Percentiles rank a stretch among this genome's conserved stretches.
These are phyloP conservation scores for Quercus lobata DNA, from an alignment of 331 rosid genomes.

Conservation along the genomic window DNA sequence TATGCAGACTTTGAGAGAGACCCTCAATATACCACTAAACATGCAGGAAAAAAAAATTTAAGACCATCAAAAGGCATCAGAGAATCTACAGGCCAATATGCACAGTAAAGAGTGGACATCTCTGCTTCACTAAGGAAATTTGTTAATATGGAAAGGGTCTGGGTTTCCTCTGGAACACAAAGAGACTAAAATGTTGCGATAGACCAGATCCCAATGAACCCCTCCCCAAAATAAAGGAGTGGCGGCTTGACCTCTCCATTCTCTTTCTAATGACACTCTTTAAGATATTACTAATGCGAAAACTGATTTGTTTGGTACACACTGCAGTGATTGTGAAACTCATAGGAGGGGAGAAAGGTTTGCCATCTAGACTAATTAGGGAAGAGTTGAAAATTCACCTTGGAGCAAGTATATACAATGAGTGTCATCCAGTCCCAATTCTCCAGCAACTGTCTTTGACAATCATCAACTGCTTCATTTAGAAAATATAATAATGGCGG, in stretches of 20 bases:
- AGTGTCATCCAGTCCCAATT: slow-evolving; percentile 96
- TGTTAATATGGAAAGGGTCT: background rate
- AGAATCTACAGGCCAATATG: background rate
- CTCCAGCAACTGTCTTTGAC: slow-evolving; percentile 41
- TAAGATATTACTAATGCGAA: background rate
- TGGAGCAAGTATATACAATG: slow-evolving; percentile 64
- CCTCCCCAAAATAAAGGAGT: background rate
- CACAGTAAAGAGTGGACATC: background rate
- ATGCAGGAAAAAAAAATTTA: background rate
- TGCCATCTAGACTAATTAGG: slow-evolving; percentile 4
- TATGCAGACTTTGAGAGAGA: background rate
- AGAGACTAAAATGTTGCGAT: background rate
- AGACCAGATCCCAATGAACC: background rate
- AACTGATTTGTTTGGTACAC: background rate
- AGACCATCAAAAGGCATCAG: background rate
- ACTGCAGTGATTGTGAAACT: background rate
- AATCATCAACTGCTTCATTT: slow-evolving; percentile 57
- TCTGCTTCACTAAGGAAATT: background rate
- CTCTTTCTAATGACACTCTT: background rate
- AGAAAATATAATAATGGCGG: slow-evolving; percentile 75
- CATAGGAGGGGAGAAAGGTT: background rate
- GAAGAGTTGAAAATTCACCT: slow-evolving; percentile 39
- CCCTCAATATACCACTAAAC: background rate
- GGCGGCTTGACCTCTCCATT: background rate
- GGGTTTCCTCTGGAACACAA: background rate